Evolutionary conservation across 768 basidiomycete species (phyloP), one percentile per base, ranked within the genome.

Genomic region (Symmetrospora coprosmae): DNA sequence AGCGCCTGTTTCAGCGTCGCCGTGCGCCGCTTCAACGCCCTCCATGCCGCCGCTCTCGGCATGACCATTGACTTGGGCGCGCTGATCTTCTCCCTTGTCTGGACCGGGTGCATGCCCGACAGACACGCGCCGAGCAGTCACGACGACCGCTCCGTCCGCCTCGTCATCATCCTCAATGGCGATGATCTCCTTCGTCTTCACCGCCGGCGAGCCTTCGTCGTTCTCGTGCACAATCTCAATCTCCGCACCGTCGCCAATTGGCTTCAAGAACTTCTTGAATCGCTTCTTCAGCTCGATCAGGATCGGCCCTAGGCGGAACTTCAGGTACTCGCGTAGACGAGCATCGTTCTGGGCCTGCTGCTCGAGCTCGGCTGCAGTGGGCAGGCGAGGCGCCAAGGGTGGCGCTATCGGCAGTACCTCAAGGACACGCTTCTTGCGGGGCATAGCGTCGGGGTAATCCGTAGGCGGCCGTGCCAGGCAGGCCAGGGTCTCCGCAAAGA

Each of bases 251-350:
- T 63, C 62, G 16, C 50, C 51, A 40, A 86, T 84, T 35, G 78
- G 75, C 74, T 88, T 88, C 0, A 82, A 84, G 69, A 94, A 91
- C 66, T 85, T 78, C 77, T 89, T 88, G 71, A 84, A 90, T 74
- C 90, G 89, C 71, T 87, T 80, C 75, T 87, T 89, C 66, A 99
- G 75, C 70, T 96, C 89, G 1, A 79, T 80, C 50, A 97, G 74
- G 49, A 97, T 83, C 1, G 86, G 86, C 1, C 86, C 86, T n/a
- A 97, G 78, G n/a, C 87, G 80, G 68, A 83, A 86, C 72, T 88
- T 86, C 66, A 99, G 75, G 67, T 90, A 72, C 43, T 88, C 86
- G 50, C 87, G 77, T 27, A 83, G 76, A 63, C 79, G 78, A 66
- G 82, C 78, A 68, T 99, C 92, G 61, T 77, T 85, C 72, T 89